Base-by-base conservation (phyloP, 305 asterid genomes). In the Fraxinus xanthoxyloides region DNA sequence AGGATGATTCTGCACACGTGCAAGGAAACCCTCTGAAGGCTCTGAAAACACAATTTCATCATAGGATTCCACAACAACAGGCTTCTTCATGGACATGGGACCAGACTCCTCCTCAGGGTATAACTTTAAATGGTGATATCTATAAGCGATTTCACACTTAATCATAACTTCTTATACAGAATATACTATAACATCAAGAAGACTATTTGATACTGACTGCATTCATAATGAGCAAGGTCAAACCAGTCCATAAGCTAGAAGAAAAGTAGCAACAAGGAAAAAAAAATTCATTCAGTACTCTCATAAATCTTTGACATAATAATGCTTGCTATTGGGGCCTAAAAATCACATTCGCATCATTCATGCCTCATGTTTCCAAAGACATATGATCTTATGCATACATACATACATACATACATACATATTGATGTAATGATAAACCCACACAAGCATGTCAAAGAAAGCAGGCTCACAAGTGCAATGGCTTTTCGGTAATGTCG, bases 81-180 rank as follows among this genome's bases (percentile, higher is more conserved):
- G 98, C 87, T 88, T 95, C 89, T 94, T 95, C 6, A 90, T 89
- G 85, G 99, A 92, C 67, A 91, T 80, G 2, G 94, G 87, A 81
- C 94, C 97, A 79, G 97, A 85, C 19, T 94, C 99, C 19, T 94
- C 97, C 87, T 91, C 97, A 0, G 98, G 98, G 61, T 95, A 95
- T 80, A 95, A 86, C 93, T 91, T 95, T 90, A 95, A 88, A 85
- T 89, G 97, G 89, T 95, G 99, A 83, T 87, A 95, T 86, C 98
- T 94, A 85, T 32, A 83, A 51, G 75, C 61, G 34, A 74, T 40
- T 30, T 26, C 65, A 24, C 12, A 3, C 7, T 80, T n/a, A 35
- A 77, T 77, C 12, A 46, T 17, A 26, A 9, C 74, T 79, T 82
- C 80, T 59, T 48, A 80, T 75, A 26, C 65, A 73, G 4, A 67